Base-by-base conservation (phyloP, 495 filamentous ascomycete species). In the Penicillium dipodomyicola region DNA sequence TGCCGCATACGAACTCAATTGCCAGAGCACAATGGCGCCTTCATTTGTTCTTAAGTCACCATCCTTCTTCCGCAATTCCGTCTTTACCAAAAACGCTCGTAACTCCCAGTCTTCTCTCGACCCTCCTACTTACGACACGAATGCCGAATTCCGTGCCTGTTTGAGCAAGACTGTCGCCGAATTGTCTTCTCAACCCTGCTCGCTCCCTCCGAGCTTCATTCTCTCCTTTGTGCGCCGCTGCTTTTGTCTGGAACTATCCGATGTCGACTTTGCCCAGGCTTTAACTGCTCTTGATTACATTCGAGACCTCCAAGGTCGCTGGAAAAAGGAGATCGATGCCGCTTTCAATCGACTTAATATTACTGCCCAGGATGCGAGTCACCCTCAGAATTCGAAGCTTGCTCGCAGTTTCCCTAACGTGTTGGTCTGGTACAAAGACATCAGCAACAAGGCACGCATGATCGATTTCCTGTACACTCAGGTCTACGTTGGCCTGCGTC, bases 1-100 rank as follows among this genome's bases (percentile, higher is more conserved):
- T 49, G 88, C 83, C 54, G 89, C 89, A 79, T 91, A 90, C 67
- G 80, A 79, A 14, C 76, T 91, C 68, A 91, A 91, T 63, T 86
- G 80, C 57, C 76, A 82, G 71, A 74, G 47, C 55, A 64, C 74
- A 57, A 47, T 70, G 50, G 45, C 76, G 59, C 43, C 54, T 64
- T 33, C 52, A 58, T 69, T 62, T 54, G 1, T 41, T 17, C 70
- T 59, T 58, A 74, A 40, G 71, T 74, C 40, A 56, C 65, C 56
- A 65, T 78, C 62, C 52, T 10, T 54, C 7, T 40, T 54, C n/a
- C 49, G 49, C 33, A 41, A 52, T 14, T 41, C 49, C 2, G 49
- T 52, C 5, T 52, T 37, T 37, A 41, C 49, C 8, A 52, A 41
- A n/a, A 32, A 63, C 41, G 37, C 68, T 7, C 71, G 71, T 12